A percentile compares a stretch with the other conserved stretches of the same genome.
phyloP scores from a whole-genome alignment of 768 basidiomycete genomes.

The Boletales sp. region DNA sequence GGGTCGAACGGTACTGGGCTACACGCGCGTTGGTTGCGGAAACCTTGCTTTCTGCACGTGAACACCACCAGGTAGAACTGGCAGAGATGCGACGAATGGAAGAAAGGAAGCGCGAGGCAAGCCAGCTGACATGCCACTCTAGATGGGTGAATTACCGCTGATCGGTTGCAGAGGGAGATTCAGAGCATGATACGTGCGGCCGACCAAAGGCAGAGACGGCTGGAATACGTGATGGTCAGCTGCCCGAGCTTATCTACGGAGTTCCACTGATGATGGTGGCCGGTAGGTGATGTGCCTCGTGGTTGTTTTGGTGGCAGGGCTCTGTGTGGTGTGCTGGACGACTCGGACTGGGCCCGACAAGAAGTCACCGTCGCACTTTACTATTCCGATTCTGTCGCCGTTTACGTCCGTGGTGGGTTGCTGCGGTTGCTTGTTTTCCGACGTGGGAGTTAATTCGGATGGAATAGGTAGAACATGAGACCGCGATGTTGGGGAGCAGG shows the following conservation, averaged over 20 bases:
- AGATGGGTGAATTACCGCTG: background rate
- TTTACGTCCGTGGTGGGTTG: constrained; percentile 67
- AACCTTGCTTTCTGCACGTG: constrained; percentile 48
- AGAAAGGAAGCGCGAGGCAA: constrained; percentile 47
- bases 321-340: constrained; percentile 12
- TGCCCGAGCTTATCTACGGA: background rate
- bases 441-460: constrained; percentile 1
- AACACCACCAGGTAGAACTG: constrained; percentile 49
- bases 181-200: constrained; percentile 36
- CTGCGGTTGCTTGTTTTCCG: background rate
- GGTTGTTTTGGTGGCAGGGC: constrained; percentile 15
- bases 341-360: too few species aligned
- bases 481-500: constrained; percentile 54
- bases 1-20: constrained; percentile 63
- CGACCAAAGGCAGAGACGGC: constrained; percentile 43
- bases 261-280: background rate
- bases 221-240: constrained; percentile 52
- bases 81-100: constrained; percentile 37
- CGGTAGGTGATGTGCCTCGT: constrained; percentile 17
- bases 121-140: constrained; percentile 13
- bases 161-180: constrained; percentile 40
- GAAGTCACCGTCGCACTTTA: constrained; percentile 50
- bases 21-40: constrained; percentile 64
- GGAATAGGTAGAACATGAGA: constrained; percentile 69
- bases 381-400: constrained; percentile 74